A percentile compares a stretch with the other conserved stretches of the same genome.
phyloP scores from a whole-genome alignment of 768 basidiomycete genomes.

The Myochromella boudieri region DNA sequence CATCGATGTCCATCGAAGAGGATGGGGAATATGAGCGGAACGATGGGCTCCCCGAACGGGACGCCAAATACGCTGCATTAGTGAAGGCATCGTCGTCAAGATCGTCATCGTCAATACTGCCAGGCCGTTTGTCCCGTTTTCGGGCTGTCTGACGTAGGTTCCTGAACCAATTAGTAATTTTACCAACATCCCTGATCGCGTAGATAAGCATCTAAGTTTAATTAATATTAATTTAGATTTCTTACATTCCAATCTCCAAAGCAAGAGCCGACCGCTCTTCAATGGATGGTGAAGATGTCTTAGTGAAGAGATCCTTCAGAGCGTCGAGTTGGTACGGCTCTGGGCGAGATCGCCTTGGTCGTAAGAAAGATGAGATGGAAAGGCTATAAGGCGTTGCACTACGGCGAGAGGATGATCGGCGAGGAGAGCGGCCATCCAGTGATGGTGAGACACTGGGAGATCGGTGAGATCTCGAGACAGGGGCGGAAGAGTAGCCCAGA shows the following conservation, averaged over 20 bases:
- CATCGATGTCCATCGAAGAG: constrained; percentile 51
- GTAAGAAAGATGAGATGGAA: constrained; percentile 36
- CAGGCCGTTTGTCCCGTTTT: constrained; percentile 56
- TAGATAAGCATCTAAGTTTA: constrained; percentile 17
- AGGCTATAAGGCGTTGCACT: constrained; percentile 48
- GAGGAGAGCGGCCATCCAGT: constrained; percentile 36
- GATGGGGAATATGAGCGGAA: constrained; percentile 53
- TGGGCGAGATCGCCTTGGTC: constrained; percentile 73
- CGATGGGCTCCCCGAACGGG: constrained; percentile 54
- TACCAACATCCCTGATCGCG: constrained; percentile 65
- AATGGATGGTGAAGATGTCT: constrained; percentile 73
- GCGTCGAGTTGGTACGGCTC: constrained; percentile 78
- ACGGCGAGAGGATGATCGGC: constrained; percentile 36
- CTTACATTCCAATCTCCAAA: constrained; percentile 75
- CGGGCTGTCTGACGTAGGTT: constrained; percentile 82
- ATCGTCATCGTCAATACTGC: constrained; percentile 42
- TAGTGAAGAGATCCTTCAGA: constrained; percentile 65
- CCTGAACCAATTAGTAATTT: constrained; percentile 88
- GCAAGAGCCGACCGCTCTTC: constrained; percentile 77
- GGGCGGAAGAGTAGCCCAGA: constrained; percentile 33
- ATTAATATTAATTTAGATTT: constrained; percentile 15
- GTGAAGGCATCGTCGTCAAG: constrained; percentile 48
- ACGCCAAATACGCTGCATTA: constrained; percentile 39
- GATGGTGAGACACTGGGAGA: constrained; percentile 42
- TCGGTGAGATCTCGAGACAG: constrained; percentile 27